phyloP scores from a whole-genome alignment of 306 rosid species.

The Cucurbita maxima region DNA sequence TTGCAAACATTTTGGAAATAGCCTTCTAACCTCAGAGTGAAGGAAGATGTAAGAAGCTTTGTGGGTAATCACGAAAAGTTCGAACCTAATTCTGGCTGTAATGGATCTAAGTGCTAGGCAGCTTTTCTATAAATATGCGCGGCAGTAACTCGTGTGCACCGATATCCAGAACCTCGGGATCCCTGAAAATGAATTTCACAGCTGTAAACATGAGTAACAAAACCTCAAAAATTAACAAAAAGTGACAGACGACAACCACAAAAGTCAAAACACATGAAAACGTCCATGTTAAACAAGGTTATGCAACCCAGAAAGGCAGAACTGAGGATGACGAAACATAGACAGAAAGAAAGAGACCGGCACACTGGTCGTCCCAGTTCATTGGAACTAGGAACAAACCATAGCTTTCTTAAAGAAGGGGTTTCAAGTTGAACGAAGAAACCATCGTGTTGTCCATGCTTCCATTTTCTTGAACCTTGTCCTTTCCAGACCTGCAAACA shows the following conservation, averaged over 20 bases:
- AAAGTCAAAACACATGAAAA: background rate
- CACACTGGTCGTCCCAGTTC: conserved; percentile 78
- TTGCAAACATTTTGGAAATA: background rate
- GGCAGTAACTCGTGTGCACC: conserved; percentile 74
- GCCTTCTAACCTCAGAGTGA: background rate
- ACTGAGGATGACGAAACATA: background rate
- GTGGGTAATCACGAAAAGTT: background rate
- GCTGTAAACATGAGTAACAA: background rate
- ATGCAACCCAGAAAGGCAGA: background rate
- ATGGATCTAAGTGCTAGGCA: background rate
- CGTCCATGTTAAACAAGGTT: background rate
- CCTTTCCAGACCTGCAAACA: conserved; percentile 90
- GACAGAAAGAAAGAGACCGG: conserved; percentile 45
- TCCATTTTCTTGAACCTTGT: conserved; percentile 95
- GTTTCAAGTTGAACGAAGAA: conserved; percentile 87
- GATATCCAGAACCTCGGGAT: conserved; percentile 75
- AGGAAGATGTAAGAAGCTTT: background rate
- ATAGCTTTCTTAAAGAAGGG: conserved; percentile 54
- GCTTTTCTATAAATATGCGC: conserved; percentile 42
- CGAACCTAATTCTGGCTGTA: background rate
- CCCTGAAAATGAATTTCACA: conserved; percentile 27
- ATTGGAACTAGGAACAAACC: conserved; percentile 73
- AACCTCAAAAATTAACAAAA: background rate
- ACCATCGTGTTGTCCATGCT: conserved; percentile 79
- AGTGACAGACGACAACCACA: background rate